Base-by-base conservation (phyloP, 2,329 filamentous ascomycete genomes). In the Setomelanomma holmii region DNA sequence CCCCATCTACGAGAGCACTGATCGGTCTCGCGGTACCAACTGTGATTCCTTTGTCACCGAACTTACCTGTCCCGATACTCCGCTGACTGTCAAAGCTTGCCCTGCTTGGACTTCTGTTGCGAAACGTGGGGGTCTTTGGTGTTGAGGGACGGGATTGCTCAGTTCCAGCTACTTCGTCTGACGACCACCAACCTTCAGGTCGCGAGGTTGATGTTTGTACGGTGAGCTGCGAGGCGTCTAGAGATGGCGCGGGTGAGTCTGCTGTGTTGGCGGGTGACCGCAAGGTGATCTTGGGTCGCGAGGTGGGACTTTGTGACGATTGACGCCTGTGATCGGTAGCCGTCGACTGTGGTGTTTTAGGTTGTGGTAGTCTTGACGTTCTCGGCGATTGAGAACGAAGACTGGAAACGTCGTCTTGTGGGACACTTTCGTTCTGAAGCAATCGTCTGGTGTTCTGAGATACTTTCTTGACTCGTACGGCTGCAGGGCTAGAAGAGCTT, bases 121-220 rank as follows among this genome's bases (percentile, higher is more conserved):
- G 23, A 19, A 20, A 36, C 6, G 33, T 52, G 42, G n/a, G 36
- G 8, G 46, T 38, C 40, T 49, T 53, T 2, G 67, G 53, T n/a
- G 64, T 55, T 14, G 52, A 46, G 41, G 68, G 27, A 40, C 61
- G 39, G 20, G 59, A 70, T 6, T 66, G 58, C 4, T 68, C 69
- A 1, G 68, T 72, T 5, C 64, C 70, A 2, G 60, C 72, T 5
- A 75, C 68, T 40, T 76, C 73, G 36, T 76, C 73, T 1, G 64
- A 69, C 7, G 67, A 71, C 73, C 73, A 76, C 73, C 73, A 76
- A 10, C 73, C 72, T 55, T 75, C 73, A 1, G 73, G 73, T 0
- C 72, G 60, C 2, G 62, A 68, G 1, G 66, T 69, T 2, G 70
- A 68, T 5, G 69, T 67, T 33, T 63, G 67, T 1, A 47, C 56